Evolutionary conservation across 768 basidiomycete genomes (phyloP), one percentile per base, ranked within the genome.

Genomic region (Naganishia antarctica): DNA sequence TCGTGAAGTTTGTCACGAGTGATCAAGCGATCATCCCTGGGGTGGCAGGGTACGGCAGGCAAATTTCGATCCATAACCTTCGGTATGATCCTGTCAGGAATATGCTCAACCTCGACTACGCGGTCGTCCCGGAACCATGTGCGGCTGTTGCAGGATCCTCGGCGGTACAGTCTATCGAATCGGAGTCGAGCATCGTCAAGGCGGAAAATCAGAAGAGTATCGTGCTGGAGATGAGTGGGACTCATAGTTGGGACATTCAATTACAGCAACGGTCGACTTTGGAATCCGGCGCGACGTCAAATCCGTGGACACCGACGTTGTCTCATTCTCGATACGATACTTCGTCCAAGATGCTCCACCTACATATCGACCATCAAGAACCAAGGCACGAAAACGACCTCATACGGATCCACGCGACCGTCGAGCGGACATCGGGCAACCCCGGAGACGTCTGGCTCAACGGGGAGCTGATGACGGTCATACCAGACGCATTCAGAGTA

Each of bases 41-140:
- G 69, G 75, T 94, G 4, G 78, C 81, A 29, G 87, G 87, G 8
- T 92, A 87, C 72, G 91, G 91, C 16, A 84, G 85, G 67, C 89
- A 89, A 1, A 85, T 94, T 60, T 84, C 85, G 25, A 83, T 96
- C 51, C 88, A 90, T 65, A 85, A 85, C 43, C 81, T 89, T 51
- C 82, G 84, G 26, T 96, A 89, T 74, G 88, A 90, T 70, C 81
- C 87, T 41, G 88, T 89, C 69, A 81, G 93, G 57, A 88, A 91
- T 70, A 87, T 90, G 0, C 81, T 97, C 31, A 84, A 84, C 0
- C 78, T 93, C 29, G 88, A 91, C 64, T 96, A 94, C 77, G 81
- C 88, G 16, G 85, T 97, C 64, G 84, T 91, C 32, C 85, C 86
- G 1, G 75, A 74, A 16, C 86, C 87, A 64, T 86, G 87, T 41